Conservation (phyloP, 2,329 filamentous ascomycete species). For the Lomentospora prolificans region DNA sequence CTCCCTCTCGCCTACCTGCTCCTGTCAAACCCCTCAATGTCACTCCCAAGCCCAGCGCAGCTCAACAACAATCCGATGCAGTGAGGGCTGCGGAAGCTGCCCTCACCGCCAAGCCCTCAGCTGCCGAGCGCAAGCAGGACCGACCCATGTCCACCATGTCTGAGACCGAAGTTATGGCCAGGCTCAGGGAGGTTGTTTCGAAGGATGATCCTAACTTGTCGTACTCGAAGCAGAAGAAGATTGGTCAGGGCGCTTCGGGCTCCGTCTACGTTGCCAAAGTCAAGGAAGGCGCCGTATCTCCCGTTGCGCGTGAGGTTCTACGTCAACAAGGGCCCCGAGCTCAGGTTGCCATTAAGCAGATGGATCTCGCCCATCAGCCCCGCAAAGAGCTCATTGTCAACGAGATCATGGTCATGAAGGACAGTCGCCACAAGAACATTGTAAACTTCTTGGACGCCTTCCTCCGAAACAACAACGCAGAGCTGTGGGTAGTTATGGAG, state of each 20-base stretch:
- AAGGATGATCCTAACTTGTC: constrained; percentile 91
- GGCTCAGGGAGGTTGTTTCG: constrained; percentile 86
- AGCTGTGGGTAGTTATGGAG: constrained; percentile 99
- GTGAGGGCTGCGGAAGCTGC: constrained; percentile 87
- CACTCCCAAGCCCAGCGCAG: constrained; percentile 49
- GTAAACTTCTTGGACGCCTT: constrained; percentile 98
- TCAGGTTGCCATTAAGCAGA: constrained; percentile 98
- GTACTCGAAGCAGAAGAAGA: constrained; percentile 99
- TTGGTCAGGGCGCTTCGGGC: constrained; percentile 93
- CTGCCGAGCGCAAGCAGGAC: constrained; percentile 73
- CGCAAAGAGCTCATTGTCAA: constrained; percentile 98
- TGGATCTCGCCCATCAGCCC: constrained; percentile 96
- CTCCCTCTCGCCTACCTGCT: constrained; percentile 43
- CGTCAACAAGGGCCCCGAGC: constrained; percentile 70
- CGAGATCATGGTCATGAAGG: constrained; percentile 99
- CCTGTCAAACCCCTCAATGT: constrained; percentile 74
- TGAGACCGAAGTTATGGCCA: constrained; percentile 93
- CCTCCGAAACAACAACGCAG: constrained; percentile 83
- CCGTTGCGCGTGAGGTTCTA: constrained; percentile 66
- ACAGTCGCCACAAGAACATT: constrained; percentile 95
- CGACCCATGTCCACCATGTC: constrained; percentile 98
- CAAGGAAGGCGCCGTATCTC: constrained; percentile 77
- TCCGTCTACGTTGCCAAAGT: constrained; percentile 97
- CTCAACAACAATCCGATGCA: constrained; percentile 47
- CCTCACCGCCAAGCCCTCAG: constrained; percentile 69